Conservation (phyloP, 176 grass and related monocot genomes). For the Ampelocalamus luodianensis region DNA sequence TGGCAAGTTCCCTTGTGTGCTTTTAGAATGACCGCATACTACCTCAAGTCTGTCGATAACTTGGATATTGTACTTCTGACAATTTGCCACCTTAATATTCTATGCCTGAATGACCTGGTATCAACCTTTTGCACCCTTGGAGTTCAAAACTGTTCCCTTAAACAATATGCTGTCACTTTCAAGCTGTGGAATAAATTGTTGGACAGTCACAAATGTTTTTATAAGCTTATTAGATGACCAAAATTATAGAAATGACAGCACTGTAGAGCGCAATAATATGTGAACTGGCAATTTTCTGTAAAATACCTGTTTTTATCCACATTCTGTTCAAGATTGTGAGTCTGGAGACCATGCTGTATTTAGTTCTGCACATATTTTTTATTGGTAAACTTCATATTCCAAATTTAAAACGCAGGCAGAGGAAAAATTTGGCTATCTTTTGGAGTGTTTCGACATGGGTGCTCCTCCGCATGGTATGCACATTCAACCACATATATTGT, state of each 20-base stretch:
- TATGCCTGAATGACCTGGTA: background rate
- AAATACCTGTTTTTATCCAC: background rate
- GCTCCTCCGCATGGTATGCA: conserved; percentile 92
- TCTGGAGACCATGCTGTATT: conserved; percentile 16
- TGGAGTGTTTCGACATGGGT: conserved; percentile 93
- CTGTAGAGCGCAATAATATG: background rate
- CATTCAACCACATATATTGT: conserved; percentile 22
- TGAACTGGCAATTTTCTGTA: background rate
- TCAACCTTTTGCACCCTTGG: background rate
- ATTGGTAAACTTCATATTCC: background rate
- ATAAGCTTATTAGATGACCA: background rate
- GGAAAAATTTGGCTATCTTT: conserved; percentile 95
- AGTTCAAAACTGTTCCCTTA: background rate
- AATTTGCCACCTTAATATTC: background rate
- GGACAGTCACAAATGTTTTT: background rate
- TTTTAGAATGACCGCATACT: background rate
- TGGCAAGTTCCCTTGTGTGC: background rate
- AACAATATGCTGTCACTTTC: background rate
- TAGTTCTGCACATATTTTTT: background rate
- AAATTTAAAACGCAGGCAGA: conserved; percentile 60
- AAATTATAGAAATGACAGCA: background rate
- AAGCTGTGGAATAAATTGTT: background rate
- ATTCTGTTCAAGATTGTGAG: conserved; percentile 13
- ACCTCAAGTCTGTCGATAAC: background rate
- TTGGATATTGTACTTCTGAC: background rate